phyloP scores from a whole-genome alignment of 2,329 filamentous ascomycete species.

The Pseudogymnoascus sp. region DNA sequence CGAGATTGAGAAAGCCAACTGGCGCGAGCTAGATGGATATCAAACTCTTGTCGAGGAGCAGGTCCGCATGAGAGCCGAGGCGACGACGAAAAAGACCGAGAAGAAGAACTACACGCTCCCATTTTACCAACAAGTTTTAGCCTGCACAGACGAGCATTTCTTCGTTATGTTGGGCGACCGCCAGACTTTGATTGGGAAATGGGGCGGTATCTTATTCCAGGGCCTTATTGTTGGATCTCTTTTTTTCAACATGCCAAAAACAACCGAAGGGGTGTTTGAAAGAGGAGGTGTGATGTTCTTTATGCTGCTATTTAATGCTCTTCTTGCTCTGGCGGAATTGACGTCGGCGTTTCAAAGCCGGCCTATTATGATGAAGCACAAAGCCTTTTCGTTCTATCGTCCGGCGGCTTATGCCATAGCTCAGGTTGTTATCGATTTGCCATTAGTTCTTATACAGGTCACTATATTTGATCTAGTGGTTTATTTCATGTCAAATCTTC shows the following conservation, averaged over 20 bases:
- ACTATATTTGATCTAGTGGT: constrained; percentile 71
- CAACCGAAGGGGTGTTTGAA: constrained; percentile 47
- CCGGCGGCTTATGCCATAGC: constrained; percentile 46
- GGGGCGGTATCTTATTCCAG: constrained; percentile 29
- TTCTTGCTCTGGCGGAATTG: constrained; percentile 52
- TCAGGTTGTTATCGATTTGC: constrained; percentile 77
- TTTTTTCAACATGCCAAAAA: constrained; percentile 46
- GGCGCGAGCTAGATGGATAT: constrained; percentile 44
- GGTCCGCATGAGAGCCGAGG: constrained; percentile 32
- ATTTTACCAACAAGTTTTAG: constrained; percentile 41
- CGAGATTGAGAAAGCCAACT: constrained; percentile 33
- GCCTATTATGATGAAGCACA: constrained; percentile 62
- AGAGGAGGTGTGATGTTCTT: constrained; percentile 55
- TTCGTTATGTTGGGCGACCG: constrained; percentile 30
- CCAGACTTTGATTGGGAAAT: constrained; percentile 29
- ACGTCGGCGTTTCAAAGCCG: constrained; percentile 53
- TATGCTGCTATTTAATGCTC: constrained; percentile 53
- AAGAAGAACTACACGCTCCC: constrained; percentile 46
- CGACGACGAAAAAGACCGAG: constrained; percentile 30
- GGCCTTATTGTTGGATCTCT: constrained; percentile 32
- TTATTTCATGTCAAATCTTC: constrained; percentile 82
- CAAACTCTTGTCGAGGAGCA: constrained; percentile 33
- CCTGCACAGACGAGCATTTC: constrained; percentile 34
- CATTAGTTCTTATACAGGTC: constrained; percentile 69
- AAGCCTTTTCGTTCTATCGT: constrained; percentile 41